phyloP scores from a whole-genome alignment of 495 filamentous ascomycete species.

The Penicillium manginii region DNA sequence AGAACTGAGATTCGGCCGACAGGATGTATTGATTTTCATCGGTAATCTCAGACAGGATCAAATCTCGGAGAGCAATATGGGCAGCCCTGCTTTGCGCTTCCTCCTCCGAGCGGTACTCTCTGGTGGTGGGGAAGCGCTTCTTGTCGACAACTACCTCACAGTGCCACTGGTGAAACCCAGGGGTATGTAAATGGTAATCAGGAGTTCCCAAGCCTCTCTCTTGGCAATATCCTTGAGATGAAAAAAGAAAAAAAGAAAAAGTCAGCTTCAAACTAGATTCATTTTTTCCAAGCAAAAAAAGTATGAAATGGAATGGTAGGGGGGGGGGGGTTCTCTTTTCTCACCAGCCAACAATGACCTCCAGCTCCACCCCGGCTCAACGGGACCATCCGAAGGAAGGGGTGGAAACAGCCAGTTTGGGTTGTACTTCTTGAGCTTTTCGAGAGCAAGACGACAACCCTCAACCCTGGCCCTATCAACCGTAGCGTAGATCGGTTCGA shows the following conservation, averaged over 20 bases:
- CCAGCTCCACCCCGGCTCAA: conserved; percentile 34
- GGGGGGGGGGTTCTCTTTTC: background rate
- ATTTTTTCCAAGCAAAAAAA: too few relatives aligned
- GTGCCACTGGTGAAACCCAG: conserved; percentile 15
- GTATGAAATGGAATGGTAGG: too few relatives aligned
- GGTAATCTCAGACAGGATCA: conserved; percentile 19
- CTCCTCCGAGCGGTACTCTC: conserved; percentile 2
- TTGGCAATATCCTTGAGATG: conserved; percentile 9
- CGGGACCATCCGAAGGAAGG: conserved; percentile 21
- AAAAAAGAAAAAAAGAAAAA: background rate
- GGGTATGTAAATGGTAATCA: conserved; percentile 8
- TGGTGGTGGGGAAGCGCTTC: conserved; percentile 18
- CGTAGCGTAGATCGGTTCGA: conserved; percentile 7
- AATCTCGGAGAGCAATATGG: conserved; percentile 30
- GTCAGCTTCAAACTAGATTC: background rate
- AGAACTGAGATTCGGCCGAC: background rate
- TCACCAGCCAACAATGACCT: conserved; percentile 33
- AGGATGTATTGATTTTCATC: background rate
- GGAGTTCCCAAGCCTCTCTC: background rate
- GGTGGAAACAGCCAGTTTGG: conserved; percentile 34
- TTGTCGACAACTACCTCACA: conserved; percentile 28
- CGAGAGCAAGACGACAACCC: conserved; percentile 33
- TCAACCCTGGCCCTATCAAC: conserved; percentile 26
- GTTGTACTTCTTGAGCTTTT: conserved; percentile 23
- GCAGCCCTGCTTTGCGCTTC: conserved; percentile 35